These are phyloP conservation scores for Epichloe scottii DNA, from an alignment of 2,329 filamentous ascomycete genomes.

Conservation along the genomic window DNA sequence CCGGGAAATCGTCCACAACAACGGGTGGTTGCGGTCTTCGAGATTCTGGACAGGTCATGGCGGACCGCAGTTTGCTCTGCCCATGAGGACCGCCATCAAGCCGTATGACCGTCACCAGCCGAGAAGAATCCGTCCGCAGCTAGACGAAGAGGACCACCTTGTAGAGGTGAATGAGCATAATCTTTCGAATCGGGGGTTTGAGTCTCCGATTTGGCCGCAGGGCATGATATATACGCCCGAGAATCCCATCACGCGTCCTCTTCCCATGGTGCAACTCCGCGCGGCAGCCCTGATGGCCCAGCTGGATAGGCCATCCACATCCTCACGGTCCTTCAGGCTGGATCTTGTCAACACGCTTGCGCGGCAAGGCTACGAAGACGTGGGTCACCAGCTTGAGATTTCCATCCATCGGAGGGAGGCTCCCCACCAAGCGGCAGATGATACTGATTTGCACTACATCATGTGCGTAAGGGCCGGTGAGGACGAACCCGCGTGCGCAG, in stretches of 20 bases:
- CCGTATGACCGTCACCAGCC: background rate
- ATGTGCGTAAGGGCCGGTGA: background rate
- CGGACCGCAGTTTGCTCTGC: conserved; percentile 8
- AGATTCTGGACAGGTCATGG: conserved; percentile 7
- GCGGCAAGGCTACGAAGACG: background rate
- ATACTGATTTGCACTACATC: background rate
- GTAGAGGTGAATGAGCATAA: background rate
- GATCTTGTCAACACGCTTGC: background rate
- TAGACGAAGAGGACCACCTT: background rate
- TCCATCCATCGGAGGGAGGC: background rate
- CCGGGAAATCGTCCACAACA: background rate
- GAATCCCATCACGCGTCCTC: conserved; percentile 3
- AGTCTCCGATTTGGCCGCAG: background rate
- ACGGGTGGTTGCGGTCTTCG: background rate
- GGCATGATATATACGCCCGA: background rate
- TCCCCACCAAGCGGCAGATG: background rate
- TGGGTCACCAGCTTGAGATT: background rate
- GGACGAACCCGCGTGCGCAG: background rate
- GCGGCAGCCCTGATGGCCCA: background rate
- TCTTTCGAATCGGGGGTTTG: background rate
- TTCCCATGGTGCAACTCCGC: conserved; percentile 1
- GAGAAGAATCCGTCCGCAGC: background rate
- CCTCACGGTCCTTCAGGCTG: background rate
- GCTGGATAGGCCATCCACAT: background rate
- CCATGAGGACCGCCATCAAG: conserved; percentile 9